These are phyloP conservation scores for Mucor plumbeus DNA, from an alignment of 371 early-diverging fungal species.

Conservation along the genomic window DNA sequence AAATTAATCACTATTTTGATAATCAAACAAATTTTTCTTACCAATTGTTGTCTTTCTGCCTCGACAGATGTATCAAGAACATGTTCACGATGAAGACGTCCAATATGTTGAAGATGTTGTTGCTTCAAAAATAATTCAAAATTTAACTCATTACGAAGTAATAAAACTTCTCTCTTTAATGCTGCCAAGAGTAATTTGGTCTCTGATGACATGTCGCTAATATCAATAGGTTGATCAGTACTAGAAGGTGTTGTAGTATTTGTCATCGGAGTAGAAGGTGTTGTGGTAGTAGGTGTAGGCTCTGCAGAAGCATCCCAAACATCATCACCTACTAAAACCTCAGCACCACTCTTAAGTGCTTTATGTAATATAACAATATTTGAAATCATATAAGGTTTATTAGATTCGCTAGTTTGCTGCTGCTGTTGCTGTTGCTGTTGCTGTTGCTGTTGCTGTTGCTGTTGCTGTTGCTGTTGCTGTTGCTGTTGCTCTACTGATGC, in stretches of 20 bases:
- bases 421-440: slow-evolving; percentile 11
- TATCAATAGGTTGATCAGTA: not conserved
- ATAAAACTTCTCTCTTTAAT: slow-evolving; percentile 62
- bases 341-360: slow-evolving; percentile 58
- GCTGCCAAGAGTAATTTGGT: slow-evolving; percentile 46
- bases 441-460: not conserved
- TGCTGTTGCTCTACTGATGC: not conserved
- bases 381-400: slow-evolving; percentile 34
- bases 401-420: slow-evolving; percentile 14
- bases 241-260: slow-evolving; percentile 5
- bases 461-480: not conserved
- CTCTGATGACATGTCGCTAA: slow-evolving; percentile 28
- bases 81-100: slow-evolving; percentile 66
- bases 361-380: slow-evolving; percentile 52
- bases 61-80: slow-evolving; percentile 68
- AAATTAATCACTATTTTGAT: not conserved
- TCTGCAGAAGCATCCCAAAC: slow-evolving; percentile 51
- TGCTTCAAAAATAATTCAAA: slow-evolving; percentile 73
- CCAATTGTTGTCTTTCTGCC: slow-evolving; percentile 66
- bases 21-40: slow-evolving; percentile 8
- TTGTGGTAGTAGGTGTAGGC: slow-evolving; percentile 19
- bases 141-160: slow-evolving; percentile 66
- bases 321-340: slow-evolving; percentile 56
- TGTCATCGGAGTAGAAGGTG: slow-evolving; percentile 15
- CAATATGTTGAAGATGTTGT: slow-evolving; percentile 72